Conservation (phyloP, 225 moss, liverwort and hornwort genomes). For the Physcomitrellopsis africana region DNA sequence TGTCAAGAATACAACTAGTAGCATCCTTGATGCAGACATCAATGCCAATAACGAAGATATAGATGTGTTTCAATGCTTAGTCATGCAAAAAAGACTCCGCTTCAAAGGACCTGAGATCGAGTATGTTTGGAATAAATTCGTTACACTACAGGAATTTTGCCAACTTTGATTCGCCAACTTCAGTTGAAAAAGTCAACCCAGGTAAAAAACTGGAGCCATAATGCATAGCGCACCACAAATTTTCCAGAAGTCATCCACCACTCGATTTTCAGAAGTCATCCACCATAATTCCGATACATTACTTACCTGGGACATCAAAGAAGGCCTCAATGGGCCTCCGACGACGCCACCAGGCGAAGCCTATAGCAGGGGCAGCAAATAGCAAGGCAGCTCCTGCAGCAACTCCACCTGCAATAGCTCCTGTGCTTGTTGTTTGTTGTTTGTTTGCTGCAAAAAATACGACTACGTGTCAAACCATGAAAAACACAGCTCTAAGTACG, state of each 20-base stretch:
- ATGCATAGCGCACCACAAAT: not conserved
- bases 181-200: too few relatives aligned
- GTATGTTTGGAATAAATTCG: not conserved
- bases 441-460: constrained; percentile 30
- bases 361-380: constrained; percentile 55
- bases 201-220: not conserved
- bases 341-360: constrained; percentile 62
- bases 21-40: too few relatives aligned
- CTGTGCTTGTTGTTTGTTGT: constrained; percentile 53
- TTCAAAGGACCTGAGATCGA: not conserved
- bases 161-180: not conserved
- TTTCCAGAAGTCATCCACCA: not conserved
- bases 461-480: not conserved
- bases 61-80: too few relatives aligned
- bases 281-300: not conserved
- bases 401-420: constrained; percentile 69
- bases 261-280: not conserved
- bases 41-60: too few relatives aligned
- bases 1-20: too few relatives aligned
- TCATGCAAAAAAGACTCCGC: too few relatives aligned
- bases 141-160: not conserved
- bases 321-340: constrained; percentile 63
- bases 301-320: constrained; percentile 76
- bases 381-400: constrained; percentile 65
- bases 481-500: not conserved